Evolutionary conservation across 2,329 filamentous ascomycete genomes (phyloP).

Genomic region (Epichloe sibirici): DNA sequence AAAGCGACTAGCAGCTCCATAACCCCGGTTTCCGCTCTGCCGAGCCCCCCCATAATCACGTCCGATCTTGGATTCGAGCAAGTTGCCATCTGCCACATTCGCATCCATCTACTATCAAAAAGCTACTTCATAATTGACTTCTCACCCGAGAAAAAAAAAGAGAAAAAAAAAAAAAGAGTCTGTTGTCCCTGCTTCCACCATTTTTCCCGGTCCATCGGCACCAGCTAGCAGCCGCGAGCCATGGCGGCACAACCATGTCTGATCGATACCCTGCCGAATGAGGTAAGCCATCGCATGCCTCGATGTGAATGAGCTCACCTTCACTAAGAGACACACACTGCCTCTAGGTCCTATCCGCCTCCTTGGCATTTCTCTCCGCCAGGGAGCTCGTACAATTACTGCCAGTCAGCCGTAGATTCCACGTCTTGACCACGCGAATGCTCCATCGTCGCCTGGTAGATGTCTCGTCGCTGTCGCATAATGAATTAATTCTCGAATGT

Average conservation of each 20-base stretch:
- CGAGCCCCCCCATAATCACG: no score
- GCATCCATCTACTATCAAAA: no score
- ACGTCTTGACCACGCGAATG: conserved; percentile 49
- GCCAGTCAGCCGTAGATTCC: conserved; percentile 48
- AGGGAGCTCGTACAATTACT: conserved; percentile 43
- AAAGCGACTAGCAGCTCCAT: no score
- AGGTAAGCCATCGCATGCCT: background rate
- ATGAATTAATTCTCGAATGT: conserved; percentile 65
- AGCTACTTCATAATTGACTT: no score
- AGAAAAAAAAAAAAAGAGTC: no score
- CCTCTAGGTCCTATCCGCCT: background rate
- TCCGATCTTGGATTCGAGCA: no score
- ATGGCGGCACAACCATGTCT: background rate
- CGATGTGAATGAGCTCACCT: background rate
- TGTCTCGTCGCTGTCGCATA: conserved; percentile 14
- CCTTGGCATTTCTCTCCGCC: conserved; percentile 35
- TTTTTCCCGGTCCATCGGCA: background rate
- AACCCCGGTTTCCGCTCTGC: no score
- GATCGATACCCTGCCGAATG: background rate
- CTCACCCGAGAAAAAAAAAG: no score
- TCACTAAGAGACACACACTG: background rate
- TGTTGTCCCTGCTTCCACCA: no score
- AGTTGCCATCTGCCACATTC: no score
- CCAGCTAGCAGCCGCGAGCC: background rate
- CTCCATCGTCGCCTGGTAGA: conserved; percentile 50